A percentile compares a stretch with the other conserved stretches of the same genome.
Conservation (phyloP, 208 protist species). For the Acanthamoeba healyi region DNA sequence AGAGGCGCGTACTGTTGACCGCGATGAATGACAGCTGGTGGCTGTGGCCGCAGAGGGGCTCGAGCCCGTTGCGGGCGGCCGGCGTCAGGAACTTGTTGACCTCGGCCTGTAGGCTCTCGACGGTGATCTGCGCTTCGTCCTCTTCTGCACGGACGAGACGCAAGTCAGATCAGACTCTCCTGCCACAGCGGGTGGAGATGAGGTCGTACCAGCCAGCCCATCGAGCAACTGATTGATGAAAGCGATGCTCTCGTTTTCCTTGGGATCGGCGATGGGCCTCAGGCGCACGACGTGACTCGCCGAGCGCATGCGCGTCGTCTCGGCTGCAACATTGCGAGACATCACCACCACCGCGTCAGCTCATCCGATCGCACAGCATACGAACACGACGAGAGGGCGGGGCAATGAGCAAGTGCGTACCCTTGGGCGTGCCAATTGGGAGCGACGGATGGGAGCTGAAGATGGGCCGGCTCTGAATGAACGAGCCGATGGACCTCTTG, state of each 20-base stretch:
- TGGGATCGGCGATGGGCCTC: neutral
- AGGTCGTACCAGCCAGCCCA: neutral
- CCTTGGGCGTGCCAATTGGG: neutral
- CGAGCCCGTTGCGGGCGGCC: neutral
- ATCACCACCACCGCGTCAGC: neutral
- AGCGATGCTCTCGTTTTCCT: conserved; percentile 17
- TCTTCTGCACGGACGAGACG: neutral
- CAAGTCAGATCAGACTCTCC: neutral
- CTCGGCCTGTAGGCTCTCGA: neutral
- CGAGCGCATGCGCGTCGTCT: neutral
- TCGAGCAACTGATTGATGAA: conserved; percentile 27
- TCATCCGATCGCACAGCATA: neutral
- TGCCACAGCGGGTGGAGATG: neutral
- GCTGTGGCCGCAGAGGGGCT: conserved; percentile 5
- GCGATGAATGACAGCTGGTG: conserved; percentile 35
- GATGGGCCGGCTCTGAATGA: neutral
- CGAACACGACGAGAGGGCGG: neutral
- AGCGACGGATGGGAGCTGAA: neutral
- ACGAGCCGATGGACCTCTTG: neutral
- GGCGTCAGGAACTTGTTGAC: neutral
- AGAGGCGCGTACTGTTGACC: neutral
- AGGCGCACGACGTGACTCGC: neutral
- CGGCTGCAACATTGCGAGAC: neutral
- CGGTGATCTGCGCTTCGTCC: neutral
- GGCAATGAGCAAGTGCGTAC: neutral